Base-by-base conservation (phyloP, 768 basidiomycete species). In the Strobilomyces dryophilus region DNA sequence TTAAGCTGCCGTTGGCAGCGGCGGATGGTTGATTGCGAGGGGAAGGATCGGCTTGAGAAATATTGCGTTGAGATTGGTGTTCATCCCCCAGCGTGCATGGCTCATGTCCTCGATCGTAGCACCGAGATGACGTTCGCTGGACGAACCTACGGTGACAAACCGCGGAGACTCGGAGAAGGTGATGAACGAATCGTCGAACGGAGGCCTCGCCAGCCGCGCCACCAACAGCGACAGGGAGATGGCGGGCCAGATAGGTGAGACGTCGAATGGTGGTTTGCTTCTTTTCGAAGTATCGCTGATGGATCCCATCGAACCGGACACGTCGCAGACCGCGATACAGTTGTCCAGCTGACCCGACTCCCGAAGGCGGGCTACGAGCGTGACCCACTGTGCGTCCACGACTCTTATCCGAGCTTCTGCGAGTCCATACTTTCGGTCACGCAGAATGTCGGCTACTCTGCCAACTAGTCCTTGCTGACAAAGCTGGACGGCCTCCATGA, bases 261-360 rank as follows among this genome's bases (percentile, higher is more conserved):
- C 55, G 2, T 21, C 12, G 29, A 57, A 59, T 1, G 54, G 14
- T 1, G 21, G 70, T 57, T 18, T 24, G 34, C n/a, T 52, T 1
- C n/a, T 52, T 1, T 45, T 14, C 37, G 39, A 34, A 0, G 21
- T 6, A 1, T 32, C 0, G 1, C 4, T 0, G 3, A 77, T 26
- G 12, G 6, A 21, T 2, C 83, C 84, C 88, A 89, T 89, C 6
- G 83, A 85, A 0, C 83, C 85, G 0, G 84, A 87, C n/a, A 88
- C 85, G 61, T 89, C 88, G 64, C 85, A 88, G 26, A 89, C 60
- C 0, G 86, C 87, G 20, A 89, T 61, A 8, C 78, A 74, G 54
- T 82, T 86, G 1, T 83, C 78, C 36, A 90, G 59, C n/a, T 67
- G 63, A 1, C 84, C 83, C 0, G 76, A 69, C 27, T 80, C 78